Conservation (phyloP, 805 yeast genomes). For the Yamadazyma phyllophila region DNA sequence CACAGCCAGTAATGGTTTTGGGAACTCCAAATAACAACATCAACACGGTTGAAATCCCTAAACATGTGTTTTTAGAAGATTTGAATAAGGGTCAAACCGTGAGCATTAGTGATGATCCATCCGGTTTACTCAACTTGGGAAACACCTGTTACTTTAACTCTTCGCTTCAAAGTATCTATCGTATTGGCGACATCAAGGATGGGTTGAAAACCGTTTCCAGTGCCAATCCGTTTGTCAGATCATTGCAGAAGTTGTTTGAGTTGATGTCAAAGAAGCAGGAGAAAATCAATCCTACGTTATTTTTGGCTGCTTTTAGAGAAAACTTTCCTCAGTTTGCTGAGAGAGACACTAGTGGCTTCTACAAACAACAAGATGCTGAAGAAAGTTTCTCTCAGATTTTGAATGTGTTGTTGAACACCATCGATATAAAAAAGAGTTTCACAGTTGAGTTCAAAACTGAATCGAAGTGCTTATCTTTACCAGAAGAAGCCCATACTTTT, state of each 20-base stretch:
- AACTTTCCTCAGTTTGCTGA: constrained; percentile 89
- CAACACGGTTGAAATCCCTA: constrained; percentile 50
- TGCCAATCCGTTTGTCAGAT: constrained; percentile 21
- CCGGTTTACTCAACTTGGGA: constrained; percentile 68
- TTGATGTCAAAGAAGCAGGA: constrained; percentile 46
- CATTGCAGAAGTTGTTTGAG: constrained; percentile 45
- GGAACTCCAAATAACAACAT: constrained; percentile 81
- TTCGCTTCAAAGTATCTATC: constrained; percentile 56
- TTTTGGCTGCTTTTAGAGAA: constrained; percentile 63
- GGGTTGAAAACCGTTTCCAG: constrained; percentile 16
- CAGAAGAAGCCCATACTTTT: constrained; percentile 16
- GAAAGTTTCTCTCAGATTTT: constrained; percentile 86
- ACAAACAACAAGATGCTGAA: constrained; percentile 97
- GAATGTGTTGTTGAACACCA: constrained; percentile 45
- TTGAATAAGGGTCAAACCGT: constrained; percentile 45
- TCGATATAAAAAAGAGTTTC: constrained; percentile 57
- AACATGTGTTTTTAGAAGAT: constrained; percentile 68
- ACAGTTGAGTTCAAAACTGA: constrained; percentile 62
- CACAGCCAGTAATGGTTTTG: constrained; percentile 77
- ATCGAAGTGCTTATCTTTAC: constrained; percentile 57
- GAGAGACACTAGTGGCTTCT: constrained; percentile 62
- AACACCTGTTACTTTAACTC: constrained; percentile 79
- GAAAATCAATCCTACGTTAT: constrained; percentile 62
- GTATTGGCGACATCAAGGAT: constrained; percentile 40
- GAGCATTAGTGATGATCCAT: constrained; percentile 47